These are phyloP conservation scores for Babesia divergens DNA, from an alignment of 169 alveolate species.

Conservation along the genomic window DNA sequence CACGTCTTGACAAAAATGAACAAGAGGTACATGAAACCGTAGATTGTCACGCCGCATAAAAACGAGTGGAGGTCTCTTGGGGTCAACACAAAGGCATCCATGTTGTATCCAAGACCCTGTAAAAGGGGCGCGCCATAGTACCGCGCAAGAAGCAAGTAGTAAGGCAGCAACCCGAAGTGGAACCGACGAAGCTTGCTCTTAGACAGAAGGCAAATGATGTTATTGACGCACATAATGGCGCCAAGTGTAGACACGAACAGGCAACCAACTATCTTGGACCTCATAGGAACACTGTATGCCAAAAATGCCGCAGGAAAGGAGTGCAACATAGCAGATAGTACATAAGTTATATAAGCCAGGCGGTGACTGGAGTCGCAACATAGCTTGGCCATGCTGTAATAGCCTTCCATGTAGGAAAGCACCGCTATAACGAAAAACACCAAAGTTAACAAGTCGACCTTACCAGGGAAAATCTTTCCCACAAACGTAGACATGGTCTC, in stretches of 20 bases:
- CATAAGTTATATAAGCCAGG: not conserved
- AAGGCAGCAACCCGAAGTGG: conserved; percentile 27
- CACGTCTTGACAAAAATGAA: conserved; percentile 20
- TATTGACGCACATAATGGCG: conserved; percentile 32
- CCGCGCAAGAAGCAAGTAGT: conserved; percentile 25
- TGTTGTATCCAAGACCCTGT: not conserved
- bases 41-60: conserved; percentile 10
- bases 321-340: conserved; percentile 11
- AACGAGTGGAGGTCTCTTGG: not conserved
- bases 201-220: conserved; percentile 22
- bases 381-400: not conserved
- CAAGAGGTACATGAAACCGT: conserved; percentile 16
- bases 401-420: not conserved
- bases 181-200: not conserved
- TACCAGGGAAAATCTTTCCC: not conserved
- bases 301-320: not conserved
- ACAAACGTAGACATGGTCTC: not conserved
- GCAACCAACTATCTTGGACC: conserved; percentile 1
- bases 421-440: not conserved
- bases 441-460: not conserved
- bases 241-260: conserved; percentile 48
- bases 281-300: conserved; percentile 24
- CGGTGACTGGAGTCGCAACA: not conserved
- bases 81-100: not conserved
- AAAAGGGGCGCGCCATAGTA: conserved; percentile 18